Evolutionary conservation across 2,329 filamentous ascomycete genomes (phyloP).

Genomic region (Penicillium sp.): DNA sequence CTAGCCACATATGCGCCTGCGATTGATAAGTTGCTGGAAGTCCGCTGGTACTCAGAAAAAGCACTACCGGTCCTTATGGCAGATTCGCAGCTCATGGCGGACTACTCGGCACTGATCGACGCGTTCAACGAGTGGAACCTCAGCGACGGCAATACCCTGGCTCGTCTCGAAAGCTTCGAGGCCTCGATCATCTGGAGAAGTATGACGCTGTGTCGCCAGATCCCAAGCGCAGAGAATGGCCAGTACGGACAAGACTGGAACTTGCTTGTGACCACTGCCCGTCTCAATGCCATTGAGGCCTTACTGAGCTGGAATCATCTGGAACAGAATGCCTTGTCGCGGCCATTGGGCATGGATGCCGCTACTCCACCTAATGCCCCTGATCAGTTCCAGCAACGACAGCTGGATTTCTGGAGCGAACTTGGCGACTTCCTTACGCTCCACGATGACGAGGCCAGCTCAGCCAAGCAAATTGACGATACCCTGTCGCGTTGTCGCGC

Average conservation of each 20-base stretch:
- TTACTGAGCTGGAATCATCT: conserved; percentile 69
- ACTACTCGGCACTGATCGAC: conserved; percentile 61
- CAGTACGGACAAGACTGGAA: conserved; percentile 50
- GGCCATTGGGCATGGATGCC: conserved; percentile 39
- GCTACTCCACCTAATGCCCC: conserved; percentile 35
- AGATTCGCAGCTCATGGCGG: conserved; percentile 57
- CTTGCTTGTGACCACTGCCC: conserved; percentile 59
- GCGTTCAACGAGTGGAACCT: conserved; percentile 40
- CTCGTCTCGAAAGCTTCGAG: conserved; percentile 50
- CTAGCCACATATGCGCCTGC: conserved; percentile 69
- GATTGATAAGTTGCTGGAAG: conserved; percentile 73
- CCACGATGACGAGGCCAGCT: conserved; percentile 54
- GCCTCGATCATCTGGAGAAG: conserved; percentile 58
- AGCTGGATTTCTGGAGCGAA: conserved; percentile 77
- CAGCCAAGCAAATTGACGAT: conserved; percentile 57
- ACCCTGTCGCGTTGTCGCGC: conserved; percentile 61
- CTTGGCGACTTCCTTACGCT: conserved; percentile 67
- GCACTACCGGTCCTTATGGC: conserved; percentile 51
- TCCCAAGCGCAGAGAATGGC: conserved; percentile 33
- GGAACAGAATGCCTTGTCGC: conserved; percentile 45
- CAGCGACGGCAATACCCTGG: conserved; percentile 34
- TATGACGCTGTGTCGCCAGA: conserved; percentile 50
- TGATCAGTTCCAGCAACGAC: conserved; percentile 54
- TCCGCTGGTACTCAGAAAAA: conserved; percentile 67
- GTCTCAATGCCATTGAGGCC: conserved; percentile 69